phyloP scores from a whole-genome alignment of 75 land plant genomes.

The Picea glauca region DNA sequence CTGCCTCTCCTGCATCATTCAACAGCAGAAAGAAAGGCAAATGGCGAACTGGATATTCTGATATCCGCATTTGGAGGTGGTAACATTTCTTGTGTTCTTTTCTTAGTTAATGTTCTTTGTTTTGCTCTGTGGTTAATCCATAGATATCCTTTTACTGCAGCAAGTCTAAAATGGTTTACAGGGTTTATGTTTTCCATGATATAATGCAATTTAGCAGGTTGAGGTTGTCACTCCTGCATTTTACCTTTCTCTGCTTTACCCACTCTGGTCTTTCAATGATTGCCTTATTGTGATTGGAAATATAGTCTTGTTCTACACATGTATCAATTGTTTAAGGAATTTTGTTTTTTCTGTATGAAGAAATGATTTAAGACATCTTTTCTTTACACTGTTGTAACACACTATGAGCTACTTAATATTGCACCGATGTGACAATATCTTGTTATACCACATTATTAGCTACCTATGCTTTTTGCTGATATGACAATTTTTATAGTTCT shows the following conservation, averaged over 20 bases:
- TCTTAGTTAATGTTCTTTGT: background rate
- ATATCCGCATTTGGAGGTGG: slow-evolving; percentile 89
- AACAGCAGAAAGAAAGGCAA: slow-evolving; percentile 60
- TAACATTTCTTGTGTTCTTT: slow-evolving; percentile 3
- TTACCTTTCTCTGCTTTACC: background rate
- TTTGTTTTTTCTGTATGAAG: background rate
- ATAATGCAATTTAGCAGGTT: background rate
- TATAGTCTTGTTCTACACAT: background rate
- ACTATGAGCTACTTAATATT: background rate
- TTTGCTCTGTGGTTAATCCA: background rate
- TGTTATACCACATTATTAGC: too few species aligned
- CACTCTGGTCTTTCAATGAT: background rate
- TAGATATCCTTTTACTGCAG: background rate
- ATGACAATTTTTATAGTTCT: background rate
- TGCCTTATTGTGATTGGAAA: background rate
- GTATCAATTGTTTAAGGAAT: background rate
- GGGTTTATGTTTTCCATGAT: background rate
- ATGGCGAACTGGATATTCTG: slow-evolving; percentile 81
- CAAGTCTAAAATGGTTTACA: background rate
- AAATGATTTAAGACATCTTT: background rate
- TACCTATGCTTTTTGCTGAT: background rate
- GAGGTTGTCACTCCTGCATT: background rate
- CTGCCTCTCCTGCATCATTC: slow-evolving; percentile 84
- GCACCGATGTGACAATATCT: too few species aligned
- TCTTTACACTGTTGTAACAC: background rate